These are phyloP conservation scores for Leccinum sublutescens DNA, from an alignment of 768 basidiomycete genomes.

Conservation along the genomic window DNA sequence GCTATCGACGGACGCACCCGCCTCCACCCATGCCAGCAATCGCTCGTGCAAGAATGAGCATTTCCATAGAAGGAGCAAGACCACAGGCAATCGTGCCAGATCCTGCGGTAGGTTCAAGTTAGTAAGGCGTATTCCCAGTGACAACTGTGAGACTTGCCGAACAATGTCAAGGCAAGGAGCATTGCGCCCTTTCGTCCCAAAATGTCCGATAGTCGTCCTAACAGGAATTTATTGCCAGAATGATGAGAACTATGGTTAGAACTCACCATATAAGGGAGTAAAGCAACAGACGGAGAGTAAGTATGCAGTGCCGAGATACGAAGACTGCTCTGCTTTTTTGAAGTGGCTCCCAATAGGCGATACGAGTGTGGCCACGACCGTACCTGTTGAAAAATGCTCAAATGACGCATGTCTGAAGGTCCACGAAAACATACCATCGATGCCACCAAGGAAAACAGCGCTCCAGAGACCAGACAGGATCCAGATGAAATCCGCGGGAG, in stretches of 20 bases:
- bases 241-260: neutral
- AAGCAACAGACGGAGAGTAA: neutral
- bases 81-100: neutral
- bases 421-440: neutral
- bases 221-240: neutral
- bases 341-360: slow-evolving; percentile 27
- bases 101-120: slow-evolving; percentile 29
- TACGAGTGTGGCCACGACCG: neutral
- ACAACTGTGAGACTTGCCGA: neutral
- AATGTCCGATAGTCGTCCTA: neutral
- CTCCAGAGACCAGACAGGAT: neutral
- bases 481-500: neutral
- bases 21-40: neutral
- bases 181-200: neutral
- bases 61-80: neutral
- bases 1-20: neutral
- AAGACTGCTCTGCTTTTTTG: slow-evolving; percentile 34
- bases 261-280: neutral
- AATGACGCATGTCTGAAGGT: neutral
- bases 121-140: neutral
- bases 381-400: slow-evolving; percentile 40
- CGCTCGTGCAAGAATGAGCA: neutral
- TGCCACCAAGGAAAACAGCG: neutral
- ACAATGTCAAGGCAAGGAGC: neutral
- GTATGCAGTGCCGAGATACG: neutral